Base-by-base conservation (phyloP, 2,329 filamentous ascomycete species). In the Pseudocercospora cruenta region DNA sequence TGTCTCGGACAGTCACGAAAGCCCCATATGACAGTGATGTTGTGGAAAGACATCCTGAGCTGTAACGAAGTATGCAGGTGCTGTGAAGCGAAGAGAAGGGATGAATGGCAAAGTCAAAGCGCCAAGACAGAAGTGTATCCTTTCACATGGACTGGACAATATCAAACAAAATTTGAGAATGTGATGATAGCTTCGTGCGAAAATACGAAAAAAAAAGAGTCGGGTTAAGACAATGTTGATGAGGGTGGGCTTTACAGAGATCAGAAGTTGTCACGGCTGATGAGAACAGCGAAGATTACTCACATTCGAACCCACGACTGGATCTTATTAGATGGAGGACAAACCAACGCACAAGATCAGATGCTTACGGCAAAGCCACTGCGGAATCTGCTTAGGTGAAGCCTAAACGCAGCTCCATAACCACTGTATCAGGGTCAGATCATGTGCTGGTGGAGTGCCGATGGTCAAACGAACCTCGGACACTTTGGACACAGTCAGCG, bases 381-480 rank as follows among this genome's bases (percentile, higher is more conserved):
- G 70, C 70, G 70, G 71, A 71, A 58, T 69, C 58, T 72, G 69
- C 64, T 70, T 71, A 72, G 70, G 64, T 45, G 63, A 58, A 60
- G 58, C 70, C 71, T 72, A 73, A 72, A 72, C 70, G 69, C 51
- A 55, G 70, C 69, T 71, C 71, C 70, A 73, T 72, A 73, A 73
- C 71, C 71, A 72, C 70, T 72, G 66, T 64, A 67, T 12, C 70
- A 71, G 54, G 16, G 43, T 21, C 43, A 47, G 16, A n/a, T 8
- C 8, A 47, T n/a, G 16, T 7, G 43, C 14, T 14, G 19, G 14
- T 14, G 19, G 3, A 21, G 16, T 47, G 43, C 8, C 10, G 31
- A 8, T 33, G 31, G 10, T 33, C 36, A 4, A n/a, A 39, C 36
- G 14, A 16, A 39, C 36, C 36, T 39, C 36, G 36, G 36, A 39